phyloP scores from a whole-genome alignment of 2,329 filamentous ascomycete genomes.

The Metarhizium sp. region DNA sequence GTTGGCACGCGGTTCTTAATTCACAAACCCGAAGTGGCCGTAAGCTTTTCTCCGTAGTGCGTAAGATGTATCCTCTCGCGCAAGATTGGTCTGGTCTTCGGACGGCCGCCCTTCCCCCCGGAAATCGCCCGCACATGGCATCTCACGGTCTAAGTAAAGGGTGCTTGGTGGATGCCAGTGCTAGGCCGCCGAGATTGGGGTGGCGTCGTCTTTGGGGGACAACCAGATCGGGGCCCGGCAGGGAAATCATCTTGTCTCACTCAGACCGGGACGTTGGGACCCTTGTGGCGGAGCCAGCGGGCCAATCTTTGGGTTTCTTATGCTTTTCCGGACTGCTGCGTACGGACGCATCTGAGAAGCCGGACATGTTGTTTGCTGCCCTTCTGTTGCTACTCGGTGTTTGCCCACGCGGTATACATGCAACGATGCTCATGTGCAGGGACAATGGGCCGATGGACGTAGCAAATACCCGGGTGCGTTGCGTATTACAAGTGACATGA shows the following conservation, averaged over 20 bases:
- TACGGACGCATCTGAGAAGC: too few relatives aligned
- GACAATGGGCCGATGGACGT: too few relatives aligned
- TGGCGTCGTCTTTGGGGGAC: background rate
- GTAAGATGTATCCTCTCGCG: background rate
- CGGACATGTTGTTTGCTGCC: too few relatives aligned
- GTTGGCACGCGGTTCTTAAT: background rate
- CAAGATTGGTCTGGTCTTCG: background rate
- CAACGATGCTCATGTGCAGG: too few relatives aligned
- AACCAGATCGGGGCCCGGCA: too few relatives aligned
- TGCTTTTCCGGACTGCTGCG: too few relatives aligned
- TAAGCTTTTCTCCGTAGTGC: background rate
- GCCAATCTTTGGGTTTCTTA: too few relatives aligned
- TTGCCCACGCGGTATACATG: too few relatives aligned
- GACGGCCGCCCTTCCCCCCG: background rate
- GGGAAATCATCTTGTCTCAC: background rate
- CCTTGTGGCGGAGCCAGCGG: too few relatives aligned
- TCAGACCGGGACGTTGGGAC: background rate
- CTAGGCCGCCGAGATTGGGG: background rate
- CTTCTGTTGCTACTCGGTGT: too few relatives aligned
- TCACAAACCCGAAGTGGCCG: background rate
- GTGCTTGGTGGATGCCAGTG: background rate
- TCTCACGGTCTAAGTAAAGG: conserved; percentile 10
- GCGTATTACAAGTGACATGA: too few relatives aligned
- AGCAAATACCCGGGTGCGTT: too few relatives aligned
- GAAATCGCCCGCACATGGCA: conserved; percentile 13